A percentile compares a stretch with the other conserved stretches of the same genome.
Evolutionary conservation across 176 grass and related monocot genomes (phyloP).

Genomic region (Aegilops speltoides): DNA sequence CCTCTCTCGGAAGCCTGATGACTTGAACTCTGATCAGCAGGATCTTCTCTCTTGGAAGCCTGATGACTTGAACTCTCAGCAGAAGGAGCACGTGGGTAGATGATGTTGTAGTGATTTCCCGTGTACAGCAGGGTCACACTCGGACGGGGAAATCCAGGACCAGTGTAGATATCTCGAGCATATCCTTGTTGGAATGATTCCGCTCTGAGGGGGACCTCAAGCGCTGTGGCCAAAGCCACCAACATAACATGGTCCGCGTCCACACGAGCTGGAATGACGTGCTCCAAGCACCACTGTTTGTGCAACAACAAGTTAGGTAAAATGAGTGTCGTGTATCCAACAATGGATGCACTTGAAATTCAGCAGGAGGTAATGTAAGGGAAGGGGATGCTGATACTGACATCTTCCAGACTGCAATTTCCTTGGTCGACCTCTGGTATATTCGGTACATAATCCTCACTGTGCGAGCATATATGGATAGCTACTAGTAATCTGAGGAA

Average conservation of each 20-base stretch:
- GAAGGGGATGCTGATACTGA: constrained; percentile 5
- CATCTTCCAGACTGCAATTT: neutral
- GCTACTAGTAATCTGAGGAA: constrained; percentile 43
- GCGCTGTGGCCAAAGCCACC: neutral
- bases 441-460: neutral
- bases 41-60: neutral
- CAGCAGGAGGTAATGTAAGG: neutral
- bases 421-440: neutral
- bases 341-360: constrained; percentile 10
- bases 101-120: constrained; percentile 15
- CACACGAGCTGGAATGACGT: neutral
- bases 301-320: neutral
- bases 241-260: neutral
- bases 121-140: constrained; percentile 14
- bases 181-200: neutral
- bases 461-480: constrained; percentile 31
- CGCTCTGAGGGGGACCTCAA: constrained; percentile 20
- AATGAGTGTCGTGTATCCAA: neutral
- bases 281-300: constrained; percentile 27
- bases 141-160: neutral
- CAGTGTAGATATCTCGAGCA: neutral
- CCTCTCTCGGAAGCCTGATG: too few relatives aligned
- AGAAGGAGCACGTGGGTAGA: constrained; percentile 6
- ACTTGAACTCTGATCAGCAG: neutral
- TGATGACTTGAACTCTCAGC: neutral